phyloP scores from a whole-genome alignment of 2,329 filamentous ascomycete genomes.

The Arthrinium phaeospermum region DNA sequence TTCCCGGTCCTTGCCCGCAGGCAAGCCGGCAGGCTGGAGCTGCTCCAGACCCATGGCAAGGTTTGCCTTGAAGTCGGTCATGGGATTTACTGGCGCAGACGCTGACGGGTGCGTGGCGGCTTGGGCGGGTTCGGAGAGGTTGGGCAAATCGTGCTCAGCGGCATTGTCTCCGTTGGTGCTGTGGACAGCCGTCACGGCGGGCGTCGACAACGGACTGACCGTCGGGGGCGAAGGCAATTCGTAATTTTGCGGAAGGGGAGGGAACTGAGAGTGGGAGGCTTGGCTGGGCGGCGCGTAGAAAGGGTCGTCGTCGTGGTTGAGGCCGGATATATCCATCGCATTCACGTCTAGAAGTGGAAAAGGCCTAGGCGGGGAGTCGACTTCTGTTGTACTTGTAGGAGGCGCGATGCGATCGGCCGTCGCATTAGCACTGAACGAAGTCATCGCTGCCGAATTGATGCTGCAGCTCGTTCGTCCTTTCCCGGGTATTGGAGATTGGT shows the following conservation, averaged over 20 bases:
- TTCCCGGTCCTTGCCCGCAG: conserved; percentile 23
- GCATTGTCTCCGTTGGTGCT: conserved; percentile 37
- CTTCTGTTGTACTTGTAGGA: conserved; percentile 1
- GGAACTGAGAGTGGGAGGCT: background rate
- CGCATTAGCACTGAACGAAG: conserved; percentile 15
- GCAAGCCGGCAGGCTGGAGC: conserved; percentile 26
- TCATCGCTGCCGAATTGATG: conserved; percentile 11
- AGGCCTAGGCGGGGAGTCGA: conserved; percentile 14
- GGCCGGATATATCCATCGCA: conserved; percentile 4
- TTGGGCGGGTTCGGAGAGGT: conserved; percentile 26
- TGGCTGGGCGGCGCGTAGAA: conserved; percentile 9
- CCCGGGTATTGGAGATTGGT: conserved; percentile 1
- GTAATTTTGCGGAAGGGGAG: background rate
- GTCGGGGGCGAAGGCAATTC: conserved; percentile 40
- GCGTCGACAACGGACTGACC: conserved; percentile 43
- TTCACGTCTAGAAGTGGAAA: conserved; percentile 12
- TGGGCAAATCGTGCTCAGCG: conserved; percentile 33
- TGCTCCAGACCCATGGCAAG: conserved; percentile 3
- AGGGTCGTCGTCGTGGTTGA: conserved; percentile 13
- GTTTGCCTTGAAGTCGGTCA: conserved; percentile 17
- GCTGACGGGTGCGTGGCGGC: conserved; percentile 9
- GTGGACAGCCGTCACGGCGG: conserved; percentile 35
- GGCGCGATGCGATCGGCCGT: conserved; percentile 13
- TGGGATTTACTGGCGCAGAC: conserved; percentile 22
- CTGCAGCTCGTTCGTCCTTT: conserved; percentile 16